Evolutionary conservation across 306 rosid species (phyloP).

Genomic region (Neltuma alba): DNA sequence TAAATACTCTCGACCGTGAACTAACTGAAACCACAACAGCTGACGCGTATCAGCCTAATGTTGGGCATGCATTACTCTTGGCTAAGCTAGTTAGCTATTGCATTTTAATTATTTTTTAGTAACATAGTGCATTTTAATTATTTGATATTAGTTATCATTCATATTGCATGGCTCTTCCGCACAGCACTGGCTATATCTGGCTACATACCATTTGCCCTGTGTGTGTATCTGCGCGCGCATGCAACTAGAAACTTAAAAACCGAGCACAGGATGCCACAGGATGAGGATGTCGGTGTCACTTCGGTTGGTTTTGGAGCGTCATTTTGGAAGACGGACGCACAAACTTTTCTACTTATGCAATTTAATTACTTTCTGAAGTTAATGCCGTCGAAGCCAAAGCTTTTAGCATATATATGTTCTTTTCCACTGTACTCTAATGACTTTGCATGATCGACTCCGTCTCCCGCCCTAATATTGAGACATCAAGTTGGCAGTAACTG

Average conservation of each 20-base stretch:
- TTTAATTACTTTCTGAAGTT: background rate
- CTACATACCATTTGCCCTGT: background rate
- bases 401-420: background rate
- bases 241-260: background rate
- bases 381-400: background rate
- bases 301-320: background rate
- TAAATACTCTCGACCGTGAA: background rate
- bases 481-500: background rate
- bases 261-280: background rate
- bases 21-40: background rate
- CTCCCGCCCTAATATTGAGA: background rate
- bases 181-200: background rate
- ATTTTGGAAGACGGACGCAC: background rate
- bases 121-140: background rate
- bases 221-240: background rate
- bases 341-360: background rate
- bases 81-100: background rate
- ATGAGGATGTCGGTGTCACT: background rate
- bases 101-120: background rate
- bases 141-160: background rate
- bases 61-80: background rate
- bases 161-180: conserved; percentile 1
- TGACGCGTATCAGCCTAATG: background rate
- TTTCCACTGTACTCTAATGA: background rate
- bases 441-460: background rate